These are phyloP conservation scores for Jamesozyma rosinii DNA, from an alignment of 805 yeast genomes.

Conservation along the genomic window DNA sequence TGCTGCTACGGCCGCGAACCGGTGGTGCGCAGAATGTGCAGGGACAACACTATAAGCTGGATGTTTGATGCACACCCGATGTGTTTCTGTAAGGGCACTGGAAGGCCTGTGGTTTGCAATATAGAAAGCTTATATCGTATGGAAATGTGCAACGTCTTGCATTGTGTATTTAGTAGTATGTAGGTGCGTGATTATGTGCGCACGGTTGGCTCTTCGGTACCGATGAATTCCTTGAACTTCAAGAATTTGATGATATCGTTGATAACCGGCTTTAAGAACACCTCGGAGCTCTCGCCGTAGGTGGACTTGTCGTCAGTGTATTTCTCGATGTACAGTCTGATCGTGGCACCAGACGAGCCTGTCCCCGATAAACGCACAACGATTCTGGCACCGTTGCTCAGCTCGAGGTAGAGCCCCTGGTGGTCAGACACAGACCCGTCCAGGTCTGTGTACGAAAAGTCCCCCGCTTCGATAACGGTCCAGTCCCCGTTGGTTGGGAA, in stretches of 20 bases:
- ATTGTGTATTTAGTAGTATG: too few species aligned
- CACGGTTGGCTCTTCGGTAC: conserved; percentile 83
- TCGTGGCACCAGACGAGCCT: conserved; percentile 96
- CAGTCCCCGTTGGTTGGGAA: conserved; percentile 36
- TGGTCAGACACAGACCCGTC: conserved; percentile 84
- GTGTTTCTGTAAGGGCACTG: too few species aligned
- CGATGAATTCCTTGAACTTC: conserved; percentile 63
- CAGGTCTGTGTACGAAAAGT: conserved; percentile 86
- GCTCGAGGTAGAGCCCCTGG: conserved; percentile 83
- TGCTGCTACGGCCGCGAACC: neutral
- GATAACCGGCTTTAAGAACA: conserved; percentile 58
- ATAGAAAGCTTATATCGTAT: too few species aligned
- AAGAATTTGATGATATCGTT: conserved; percentile 55
- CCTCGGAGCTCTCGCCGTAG: conserved; percentile 49
- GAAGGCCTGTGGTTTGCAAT: too few species aligned
- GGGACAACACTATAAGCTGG: too few species aligned
- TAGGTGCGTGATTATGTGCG: conserved; percentile 3
- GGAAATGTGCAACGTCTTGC: too few species aligned
- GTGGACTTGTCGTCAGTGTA: conserved; percentile 54
- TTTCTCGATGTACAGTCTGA: conserved; percentile 83
- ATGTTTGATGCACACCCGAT: too few species aligned
- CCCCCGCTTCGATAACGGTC: conserved; percentile 67
- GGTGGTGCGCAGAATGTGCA: too few species aligned
- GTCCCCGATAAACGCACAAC: conserved; percentile 92
- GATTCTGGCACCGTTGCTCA: conserved; percentile 74